Base-by-base conservation (phyloP, 176 grass and related monocot genomes). In the Oryza longistaminata region DNA sequence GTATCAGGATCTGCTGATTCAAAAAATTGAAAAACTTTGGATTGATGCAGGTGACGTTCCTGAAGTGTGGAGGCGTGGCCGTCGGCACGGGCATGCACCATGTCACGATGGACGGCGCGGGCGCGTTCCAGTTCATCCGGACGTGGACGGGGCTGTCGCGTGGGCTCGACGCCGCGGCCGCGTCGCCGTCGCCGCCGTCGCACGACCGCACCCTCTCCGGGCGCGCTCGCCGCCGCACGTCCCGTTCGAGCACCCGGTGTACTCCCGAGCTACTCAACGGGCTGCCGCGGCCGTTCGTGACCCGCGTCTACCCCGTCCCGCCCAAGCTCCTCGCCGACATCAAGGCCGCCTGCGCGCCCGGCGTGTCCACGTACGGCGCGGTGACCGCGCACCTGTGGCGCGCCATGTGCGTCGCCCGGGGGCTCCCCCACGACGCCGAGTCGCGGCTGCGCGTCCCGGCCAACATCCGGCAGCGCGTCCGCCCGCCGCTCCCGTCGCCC, bases 31-130 rank as follows among this genome's bases (percentile, higher is more conserved):
- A 62, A 62, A 62, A 62, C 21, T 24, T n/a, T 15, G 12, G 7
- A 3, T 24, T 88, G 53, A n/a, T 58, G 43, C 90, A 93, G 95
- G 69, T 94, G 15, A 94, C 92, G 26, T 90, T 88, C 66, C 86
- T 97, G 39, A 91, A 89, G 81, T 97, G 95, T 60, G 92, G 95
- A 14, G 92, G 95, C 37, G 82, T 97, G 53, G 43, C 82, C 13
- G 42, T 97, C 16, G 91, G 93, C 80, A 87, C 87, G 25, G 87
- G 91, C 2, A 92, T 90, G 72, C 95, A 98, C 85, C 95, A 98
- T 66, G 83, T 86, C 17, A 85, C 81, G 17, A 85, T 87, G 64
- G 95, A 97, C 67, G 95, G 95, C 33, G 73, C 62, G 0, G 78
- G 86, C 26, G 88, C 88, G 19, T 64, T 90, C 74, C 84, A 92